A percentile compares a stretch with the other conserved stretches of the same genome.
These are phyloP conservation scores for Coniophora puteana DNA, from an alignment of 1,284 basidiomycete species.

Conservation along the genomic window DNA sequence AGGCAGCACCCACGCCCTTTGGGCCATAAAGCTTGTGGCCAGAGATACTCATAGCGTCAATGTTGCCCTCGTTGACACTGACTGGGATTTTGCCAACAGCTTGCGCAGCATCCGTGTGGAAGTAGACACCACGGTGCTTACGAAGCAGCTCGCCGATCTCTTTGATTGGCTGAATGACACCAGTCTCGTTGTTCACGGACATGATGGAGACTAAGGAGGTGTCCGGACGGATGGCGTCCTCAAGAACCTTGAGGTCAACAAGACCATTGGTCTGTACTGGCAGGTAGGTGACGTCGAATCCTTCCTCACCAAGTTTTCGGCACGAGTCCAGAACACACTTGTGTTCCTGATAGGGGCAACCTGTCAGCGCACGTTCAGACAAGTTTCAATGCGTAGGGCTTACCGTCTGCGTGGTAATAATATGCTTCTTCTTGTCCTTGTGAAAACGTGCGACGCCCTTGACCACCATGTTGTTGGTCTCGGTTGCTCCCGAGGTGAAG, in stretches of 20 bases:
- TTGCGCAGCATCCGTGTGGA: constrained; percentile 98
- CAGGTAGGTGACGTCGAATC: constrained; percentile 97
- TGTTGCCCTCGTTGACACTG: constrained; percentile 94
- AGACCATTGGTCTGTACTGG: constrained; percentile 90
- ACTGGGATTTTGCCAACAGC: constrained; percentile 89
- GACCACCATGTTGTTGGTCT: constrained; percentile 97
- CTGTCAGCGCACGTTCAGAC: constrained; percentile 3
- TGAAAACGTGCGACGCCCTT: constrained; percentile 97
- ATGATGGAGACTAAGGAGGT: constrained; percentile 93
- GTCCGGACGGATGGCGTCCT: constrained; percentile 82
- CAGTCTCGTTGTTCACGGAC: constrained; percentile 99
- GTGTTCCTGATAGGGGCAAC: constrained; percentile 74
- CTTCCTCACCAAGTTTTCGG: constrained; percentile 92
- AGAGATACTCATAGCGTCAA: constrained; percentile 95
- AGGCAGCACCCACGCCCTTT: constrained; percentile 94
- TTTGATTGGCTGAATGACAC: constrained; percentile 95
- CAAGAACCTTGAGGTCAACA: constrained; percentile 73
- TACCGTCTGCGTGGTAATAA: constrained; percentile 91
- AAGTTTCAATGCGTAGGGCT: constrained; percentile 24
- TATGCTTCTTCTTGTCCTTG: constrained; percentile 85
- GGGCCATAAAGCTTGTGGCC: constrained; percentile 99
- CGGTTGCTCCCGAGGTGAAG: constrained; percentile 98
- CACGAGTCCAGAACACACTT: constrained; percentile 99
- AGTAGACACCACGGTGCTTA: constrained; percentile 84
- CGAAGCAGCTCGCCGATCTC: constrained; percentile 89